Base-by-base conservation (phyloP, 2,329 filamentous ascomycete species). In the Fusarium verrucosum region DNA sequence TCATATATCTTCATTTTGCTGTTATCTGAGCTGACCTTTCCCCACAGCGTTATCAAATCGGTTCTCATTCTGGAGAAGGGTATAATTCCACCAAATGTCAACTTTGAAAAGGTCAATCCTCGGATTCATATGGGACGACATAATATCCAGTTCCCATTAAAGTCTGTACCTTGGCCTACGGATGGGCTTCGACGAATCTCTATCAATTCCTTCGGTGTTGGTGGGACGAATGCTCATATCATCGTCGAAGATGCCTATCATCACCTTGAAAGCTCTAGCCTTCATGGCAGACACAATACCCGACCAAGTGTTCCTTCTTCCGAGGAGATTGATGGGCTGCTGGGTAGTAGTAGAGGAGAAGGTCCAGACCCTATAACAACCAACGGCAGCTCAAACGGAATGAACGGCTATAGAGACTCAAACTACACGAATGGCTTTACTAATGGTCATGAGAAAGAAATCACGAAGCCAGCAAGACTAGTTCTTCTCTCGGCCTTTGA, bases 181-280 rank as follows among this genome's bases (percentile, higher is more conserved):
- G 14, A 35, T 11, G 28, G 33, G 2, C 26, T 20, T 2, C 36
- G 37, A 4, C 26, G 47, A 9, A 37, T 37, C 3, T 50, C 47
- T 4, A 28, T 50, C 20, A 50, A 50, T n/a, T 42, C 28, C 3
- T 50, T 50, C 5, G 52, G 53, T 8, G 33, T 45, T 4, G 47
- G 53, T 3, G 53, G 52, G 10, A 50, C 52, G 2, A 56, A 56
- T 10, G 52, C 45, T 13, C 52, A 56, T 14, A 32, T 47, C 8
- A 17, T 56, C 10, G 23, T 55, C 19, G 28, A 52, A 11, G 32
- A 17, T 1, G 11, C 33, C 17, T 9, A 16, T 0, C 11, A 19
- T 7, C 40, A 42, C 5, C 16, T 16, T 5, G 10, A 14, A 14
- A 41, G 25, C 7, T n/a, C n/a, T n/a, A n/a, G n/a, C n/a, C n/a